Evolutionary conservation across 2,329 filamentous ascomycete species (phyloP).

Genomic region (Fusarium tjaetaba): DNA sequence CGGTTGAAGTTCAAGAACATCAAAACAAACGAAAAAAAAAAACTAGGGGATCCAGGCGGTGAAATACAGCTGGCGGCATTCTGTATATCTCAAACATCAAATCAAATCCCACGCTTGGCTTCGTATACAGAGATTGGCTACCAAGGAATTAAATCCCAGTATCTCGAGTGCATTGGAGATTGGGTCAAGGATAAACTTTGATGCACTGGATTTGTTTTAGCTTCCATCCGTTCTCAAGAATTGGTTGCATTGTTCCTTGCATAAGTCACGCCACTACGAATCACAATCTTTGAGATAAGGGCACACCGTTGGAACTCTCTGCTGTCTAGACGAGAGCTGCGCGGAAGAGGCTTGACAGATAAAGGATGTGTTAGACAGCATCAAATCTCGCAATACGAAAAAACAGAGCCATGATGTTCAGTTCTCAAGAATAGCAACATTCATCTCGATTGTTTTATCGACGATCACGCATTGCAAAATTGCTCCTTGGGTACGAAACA

Average conservation of each 20-base stretch:
- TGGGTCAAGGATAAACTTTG: constrained; percentile 23
- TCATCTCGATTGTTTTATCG: constrained; percentile 31
- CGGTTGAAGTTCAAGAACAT: neutral
- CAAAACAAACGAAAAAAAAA: neutral
- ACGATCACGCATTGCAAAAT: constrained; percentile 37
- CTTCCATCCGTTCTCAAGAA: neutral
- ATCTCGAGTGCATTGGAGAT: constrained; percentile 18
- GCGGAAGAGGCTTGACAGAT: neutral
- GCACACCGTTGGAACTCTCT: neutral
- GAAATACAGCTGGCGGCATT: neutral
- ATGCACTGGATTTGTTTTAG: constrained; percentile 15
- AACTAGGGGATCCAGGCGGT: neutral
- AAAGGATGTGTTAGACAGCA: neutral
- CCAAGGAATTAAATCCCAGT: constrained; percentile 14
- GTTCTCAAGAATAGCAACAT: constrained; percentile 6
- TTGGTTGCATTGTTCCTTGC: constrained; percentile 28
- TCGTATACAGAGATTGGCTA: constrained; percentile 26
- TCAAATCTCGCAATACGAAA: constrained; percentile 20
- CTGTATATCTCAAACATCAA: neutral
- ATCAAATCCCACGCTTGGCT: neutral
- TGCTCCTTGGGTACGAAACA: constrained; percentile 37
- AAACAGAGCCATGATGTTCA: neutral
- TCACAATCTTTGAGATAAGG: neutral
- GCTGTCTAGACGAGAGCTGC: neutral
- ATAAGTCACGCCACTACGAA: constrained; percentile 17